Evolutionary conservation across 2,329 filamentous ascomycete genomes (phyloP), one percentile per base, ranked within the genome.

Genomic region (Trematosphaeria pertusa): DNA sequence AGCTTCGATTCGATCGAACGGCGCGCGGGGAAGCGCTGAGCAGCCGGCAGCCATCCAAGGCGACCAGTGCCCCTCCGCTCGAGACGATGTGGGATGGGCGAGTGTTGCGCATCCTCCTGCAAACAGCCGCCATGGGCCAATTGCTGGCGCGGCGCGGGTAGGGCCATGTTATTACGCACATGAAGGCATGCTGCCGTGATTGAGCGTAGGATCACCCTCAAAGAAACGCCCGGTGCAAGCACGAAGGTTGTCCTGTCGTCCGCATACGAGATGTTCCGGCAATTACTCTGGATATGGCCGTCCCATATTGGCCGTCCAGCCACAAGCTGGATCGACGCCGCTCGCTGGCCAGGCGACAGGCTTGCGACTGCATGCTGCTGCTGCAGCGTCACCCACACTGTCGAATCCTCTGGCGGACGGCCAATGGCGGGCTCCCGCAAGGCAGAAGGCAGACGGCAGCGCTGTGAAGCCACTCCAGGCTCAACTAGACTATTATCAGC

Each of bases 21-120:
- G 43, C 24, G 24, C 24, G 39, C 28, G 30, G 30, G 14, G 14
- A 40, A 21, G 30, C 33, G 30, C 22, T 12, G 36, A 50, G 31
- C 32, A 28, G 44, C 41, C 40, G 43, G 41, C 15, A 38, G 44
- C 53, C 56, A 59, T 42, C 30, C 48, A 53, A 19, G 30, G 38
- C 17, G 37, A 34, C 46, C 40, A 36, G 50, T 34, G 26, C 36
- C 35, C 40, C 43, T 43, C 38, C 15, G 19, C 19, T 21, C 44
- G 50, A 48, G 44, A 51, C 51, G 44, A 36, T 22, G 44, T 18
- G 35, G 37, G 44, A 22, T 38, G 37, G 35, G 46, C 47, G 42
- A 52, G 39, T 49, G 56, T 50, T 50, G 56, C 47, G 54, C 50
- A 47, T 32, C 35, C 35, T n/a, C 38, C 50, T 56, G 51, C 55